phyloP scores from a whole-genome alignment of 2,329 filamentous ascomycete species.

The Phoma sp. region DNA sequence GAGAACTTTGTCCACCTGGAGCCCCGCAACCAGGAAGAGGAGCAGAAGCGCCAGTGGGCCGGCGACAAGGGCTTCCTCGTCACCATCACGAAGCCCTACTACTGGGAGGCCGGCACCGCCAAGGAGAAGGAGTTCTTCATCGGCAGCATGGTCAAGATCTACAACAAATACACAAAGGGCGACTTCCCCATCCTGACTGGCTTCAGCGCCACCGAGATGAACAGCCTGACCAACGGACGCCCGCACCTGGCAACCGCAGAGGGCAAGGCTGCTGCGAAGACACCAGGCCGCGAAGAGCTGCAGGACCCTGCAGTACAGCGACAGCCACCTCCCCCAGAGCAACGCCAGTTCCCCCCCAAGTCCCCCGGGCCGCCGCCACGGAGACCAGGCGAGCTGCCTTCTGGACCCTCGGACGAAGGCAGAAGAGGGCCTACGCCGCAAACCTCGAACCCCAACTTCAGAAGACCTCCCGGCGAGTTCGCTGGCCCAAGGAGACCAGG shows the following conservation, averaged over 20 bases:
- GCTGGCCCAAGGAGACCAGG: constrained; percentile 31
- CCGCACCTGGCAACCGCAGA: constrained; percentile 41
- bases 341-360: constrained; percentile 29
- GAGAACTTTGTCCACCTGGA: constrained; percentile 76
- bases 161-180: constrained; percentile 81
- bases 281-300: constrained; percentile 12
- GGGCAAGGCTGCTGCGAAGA: constrained; percentile 28
- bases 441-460: constrained; percentile 29
- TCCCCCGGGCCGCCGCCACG: constrained; percentile 30
- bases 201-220: constrained; percentile 80
- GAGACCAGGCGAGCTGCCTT: constrained; percentile 27
- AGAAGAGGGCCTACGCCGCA: constrained; percentile 22
- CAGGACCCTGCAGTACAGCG: constrained; percentile 23
- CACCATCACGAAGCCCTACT: constrained; percentile 91
- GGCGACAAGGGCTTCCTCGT: constrained; percentile 85
- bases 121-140: constrained; percentile 99
- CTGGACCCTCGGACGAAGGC: constrained; percentile 20
- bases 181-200: constrained; percentile 78
- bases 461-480: constrained; percentile 29
- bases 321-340: constrained; percentile 22
- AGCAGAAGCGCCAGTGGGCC: constrained; percentile 74
- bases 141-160: constrained; percentile 94
- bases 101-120: constrained; percentile 89
- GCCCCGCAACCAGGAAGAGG: constrained; percentile 65
- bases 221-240: constrained; percentile 70